These are phyloP conservation scores for slime mould (Dictyostelium discoideum) DNA, from an alignment of 78 protist species.

Conservation along the genomic window dicty_2.7 NC_007091.3:909501-910000, in stretches of 20 bases:
- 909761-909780: too few species aligned
- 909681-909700: neutral
- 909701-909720: neutral
- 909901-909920: neutral
- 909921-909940: neutral
- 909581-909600: neutral
- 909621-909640: too few species aligned
- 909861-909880: neutral
- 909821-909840: neutral
- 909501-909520: neutral
- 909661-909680: neutral
- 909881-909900: neutral
- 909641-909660: too few species aligned
- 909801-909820: neutral
- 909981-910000: too few species aligned
- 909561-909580: neutral
- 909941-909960: neutral
- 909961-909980: neutral
- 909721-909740: neutral
- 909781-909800: too few species aligned
- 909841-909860: neutral
- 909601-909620: too few species aligned
- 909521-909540: too few species aligned
- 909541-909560: neutral
- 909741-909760: neutral